Conservation (phyloP, 371 early-diverging fungal genomes). For the Haplosporangium sp. region DNA sequence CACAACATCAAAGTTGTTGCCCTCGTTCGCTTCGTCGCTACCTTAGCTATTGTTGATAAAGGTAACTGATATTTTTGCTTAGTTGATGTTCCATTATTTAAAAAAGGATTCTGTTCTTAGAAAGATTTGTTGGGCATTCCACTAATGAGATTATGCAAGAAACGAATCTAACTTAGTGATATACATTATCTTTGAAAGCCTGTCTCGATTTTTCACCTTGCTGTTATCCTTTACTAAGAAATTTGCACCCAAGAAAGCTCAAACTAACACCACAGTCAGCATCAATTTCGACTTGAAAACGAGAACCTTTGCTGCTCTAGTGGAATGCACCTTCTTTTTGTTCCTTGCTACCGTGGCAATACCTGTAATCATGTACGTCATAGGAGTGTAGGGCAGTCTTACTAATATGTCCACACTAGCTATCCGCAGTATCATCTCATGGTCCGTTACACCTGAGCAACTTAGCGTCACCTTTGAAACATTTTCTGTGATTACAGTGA, state of each 20-base stretch:
- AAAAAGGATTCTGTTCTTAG: not conserved
- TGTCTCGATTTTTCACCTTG: not conserved
- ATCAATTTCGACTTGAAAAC: not conserved
- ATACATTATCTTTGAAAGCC: not conserved
- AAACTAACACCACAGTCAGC: not conserved
- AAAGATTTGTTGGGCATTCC: not conserved
- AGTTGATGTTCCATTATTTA: not conserved
- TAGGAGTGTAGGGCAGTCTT: not conserved
- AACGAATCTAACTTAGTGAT: not conserved
- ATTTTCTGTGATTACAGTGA: not conserved
- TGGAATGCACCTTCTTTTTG: not conserved
- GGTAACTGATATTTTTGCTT: not conserved
- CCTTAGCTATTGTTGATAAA: not conserved
- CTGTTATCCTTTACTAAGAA: not conserved
- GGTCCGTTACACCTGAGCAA: not conserved
- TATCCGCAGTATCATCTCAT: slow-evolving; percentile 1
- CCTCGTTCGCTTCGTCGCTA: not conserved
- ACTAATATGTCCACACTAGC: not conserved
- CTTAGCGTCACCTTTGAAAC: not conserved
- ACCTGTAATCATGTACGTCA: not conserved
- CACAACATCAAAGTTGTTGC: not conserved
- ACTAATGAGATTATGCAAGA: not conserved
- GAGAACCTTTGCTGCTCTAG: not conserved
- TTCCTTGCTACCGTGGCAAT: not conserved
- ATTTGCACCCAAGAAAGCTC: not conserved